These are phyloP conservation scores for Podaxis sp. DNA, from an alignment of 768 basidiomycete genomes.

Conservation along the genomic window DNA sequence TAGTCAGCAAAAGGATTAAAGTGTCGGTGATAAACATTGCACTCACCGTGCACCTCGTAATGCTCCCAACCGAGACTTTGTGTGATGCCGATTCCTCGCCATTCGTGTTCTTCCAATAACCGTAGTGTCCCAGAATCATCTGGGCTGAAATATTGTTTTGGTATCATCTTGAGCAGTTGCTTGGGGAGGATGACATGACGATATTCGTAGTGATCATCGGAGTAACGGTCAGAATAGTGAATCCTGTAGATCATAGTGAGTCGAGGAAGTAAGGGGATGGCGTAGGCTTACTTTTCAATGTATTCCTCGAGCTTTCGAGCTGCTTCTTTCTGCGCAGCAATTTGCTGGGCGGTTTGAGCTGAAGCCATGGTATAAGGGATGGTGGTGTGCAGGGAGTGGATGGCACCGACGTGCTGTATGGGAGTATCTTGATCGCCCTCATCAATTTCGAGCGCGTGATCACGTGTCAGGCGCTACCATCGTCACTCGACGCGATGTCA, in stretches of 20 bases:
- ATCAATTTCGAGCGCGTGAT: conserved; percentile 4
- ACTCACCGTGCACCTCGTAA: conserved; percentile 91
- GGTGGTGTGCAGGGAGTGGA: background rate
- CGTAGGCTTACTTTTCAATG: conserved; percentile 60
- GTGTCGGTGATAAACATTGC: background rate
- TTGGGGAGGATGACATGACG: conserved; percentile 97
- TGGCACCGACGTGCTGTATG: background rate
- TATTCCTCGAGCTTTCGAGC: conserved; percentile 68
- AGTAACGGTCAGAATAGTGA: conserved; percentile 89
- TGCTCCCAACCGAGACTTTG: conserved; percentile 98
- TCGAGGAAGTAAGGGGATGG: conserved; percentile 17
- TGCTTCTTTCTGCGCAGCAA: conserved; percentile 36
- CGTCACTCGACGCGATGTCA: conserved; percentile 4
- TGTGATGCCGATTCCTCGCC: conserved; percentile 94
- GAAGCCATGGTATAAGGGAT: conserved; percentile 25
- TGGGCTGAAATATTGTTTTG: conserved; percentile 78
- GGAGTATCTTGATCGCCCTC: conserved; percentile 10
- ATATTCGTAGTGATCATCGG: conserved; percentile 92
- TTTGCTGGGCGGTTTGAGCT: conserved; percentile 26
- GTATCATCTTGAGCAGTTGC: conserved; percentile 89
- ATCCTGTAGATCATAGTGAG: conserved; percentile 48
- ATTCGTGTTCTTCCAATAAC: conserved; percentile 83
- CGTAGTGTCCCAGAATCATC: conserved; percentile 77
- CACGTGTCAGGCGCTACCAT: background rate
- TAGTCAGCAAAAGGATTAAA: background rate